Conservation (phyloP, 2,329 filamentous ascomycete species). For the Paecilomyces sp. region DNA sequence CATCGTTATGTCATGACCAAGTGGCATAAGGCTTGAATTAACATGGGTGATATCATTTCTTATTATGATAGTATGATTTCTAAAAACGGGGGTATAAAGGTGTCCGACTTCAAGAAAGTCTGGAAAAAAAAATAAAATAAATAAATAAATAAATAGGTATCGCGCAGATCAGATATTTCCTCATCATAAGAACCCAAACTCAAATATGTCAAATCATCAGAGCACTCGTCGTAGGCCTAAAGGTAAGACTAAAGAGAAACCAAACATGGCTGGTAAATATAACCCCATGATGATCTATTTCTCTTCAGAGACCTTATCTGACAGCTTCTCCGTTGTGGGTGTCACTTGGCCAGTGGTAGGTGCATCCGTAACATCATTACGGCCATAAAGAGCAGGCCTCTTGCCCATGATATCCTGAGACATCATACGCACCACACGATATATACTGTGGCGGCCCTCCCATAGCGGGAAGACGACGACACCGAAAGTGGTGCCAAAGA, state of each 20-base stretch:
- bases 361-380: slow-evolving; percentile 30
- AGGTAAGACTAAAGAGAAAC: neutral
- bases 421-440: slow-evolving; percentile 55
- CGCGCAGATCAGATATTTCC: neutral
- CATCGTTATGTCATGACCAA: too few relatives aligned
- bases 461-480: slow-evolving; percentile 77
- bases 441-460: slow-evolving; percentile 65
- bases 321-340: slow-evolving; percentile 37
- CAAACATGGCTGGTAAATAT: neutral
- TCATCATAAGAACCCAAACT: neutral
- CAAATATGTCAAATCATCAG: neutral
- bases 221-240: neutral
- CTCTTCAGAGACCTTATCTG: slow-evolving; percentile 15
- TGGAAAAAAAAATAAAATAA: neutral
- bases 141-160: neutral
- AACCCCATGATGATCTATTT: neutral
- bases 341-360: slow-evolving; percentile 41
- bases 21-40: too few relatives aligned
- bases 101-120: neutral
- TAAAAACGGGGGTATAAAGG: neutral
- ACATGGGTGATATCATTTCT: too few relatives aligned
- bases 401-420: slow-evolving; percentile 49
- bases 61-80: too few relatives aligned
- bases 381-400: slow-evolving; percentile 20
- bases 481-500: slow-evolving; percentile 63